phyloP scores from a whole-genome alignment of 202 grass and related monocot genomes.

The Brachypodium distachyon region DNA sequence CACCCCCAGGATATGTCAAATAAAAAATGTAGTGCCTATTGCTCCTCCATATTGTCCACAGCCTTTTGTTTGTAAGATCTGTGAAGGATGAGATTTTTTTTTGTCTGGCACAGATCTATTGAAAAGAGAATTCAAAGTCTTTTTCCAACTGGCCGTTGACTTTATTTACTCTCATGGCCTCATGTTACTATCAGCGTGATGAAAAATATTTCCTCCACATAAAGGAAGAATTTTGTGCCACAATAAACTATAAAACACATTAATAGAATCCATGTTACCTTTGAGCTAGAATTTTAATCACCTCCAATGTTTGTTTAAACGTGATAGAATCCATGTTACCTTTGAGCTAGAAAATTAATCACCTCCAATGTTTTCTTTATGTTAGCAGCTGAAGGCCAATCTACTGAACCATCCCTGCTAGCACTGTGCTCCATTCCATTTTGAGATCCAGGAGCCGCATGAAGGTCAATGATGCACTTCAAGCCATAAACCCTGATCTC shows the following conservation, averaged over 20 bases:
- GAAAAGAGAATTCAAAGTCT: background rate
- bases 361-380: conserved; percentile 48
- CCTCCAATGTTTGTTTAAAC: conserved; percentile 28
- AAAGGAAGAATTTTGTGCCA: background rate
- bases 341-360: conserved; percentile 51
- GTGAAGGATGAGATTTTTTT: background rate
- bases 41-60: background rate
- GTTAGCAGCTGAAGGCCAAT: conserved; percentile 43
- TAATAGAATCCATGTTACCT: conserved; percentile 33
- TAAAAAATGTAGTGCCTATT: background rate
- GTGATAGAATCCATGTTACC: conserved; percentile 20
- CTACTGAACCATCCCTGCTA: conserved; percentile 60
- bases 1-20: background rate
- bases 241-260: background rate
- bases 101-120: background rate
- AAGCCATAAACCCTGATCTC: conserved; percentile 43
- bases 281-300: conserved; percentile 49
- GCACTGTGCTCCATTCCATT: conserved; percentile 75
- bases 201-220: background rate
- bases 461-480: conserved; percentile 77
- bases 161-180: background rate
- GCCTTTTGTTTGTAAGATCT: background rate
- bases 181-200: background rate
- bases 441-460: conserved; percentile 66
- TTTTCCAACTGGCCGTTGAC: background rate